Evolutionary conservation across 108 stramenopile species (phyloP).

Genomic region (Asterionellopsis glacialis): DNA sequence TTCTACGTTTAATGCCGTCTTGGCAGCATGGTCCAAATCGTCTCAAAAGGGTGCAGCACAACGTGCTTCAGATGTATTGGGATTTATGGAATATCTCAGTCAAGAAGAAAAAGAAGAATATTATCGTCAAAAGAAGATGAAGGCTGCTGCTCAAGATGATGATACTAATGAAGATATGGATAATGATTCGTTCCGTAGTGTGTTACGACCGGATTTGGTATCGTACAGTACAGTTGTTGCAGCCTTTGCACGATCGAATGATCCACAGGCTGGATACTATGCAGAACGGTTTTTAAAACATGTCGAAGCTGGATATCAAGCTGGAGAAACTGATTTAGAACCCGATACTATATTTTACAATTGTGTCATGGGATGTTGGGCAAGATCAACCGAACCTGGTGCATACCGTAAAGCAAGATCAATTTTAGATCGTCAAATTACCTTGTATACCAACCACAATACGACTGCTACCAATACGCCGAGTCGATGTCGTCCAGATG

Average conservation of each 20-base stretch:
- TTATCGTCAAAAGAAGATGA: too few species aligned
- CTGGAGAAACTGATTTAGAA: slow-evolving; percentile 25
- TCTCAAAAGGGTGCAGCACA: slow-evolving; percentile 18
- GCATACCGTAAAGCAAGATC: slow-evolving; percentile 52
- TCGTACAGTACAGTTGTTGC: slow-evolving; percentile 32
- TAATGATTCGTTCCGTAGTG: too few species aligned
- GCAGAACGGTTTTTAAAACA: slow-evolving; percentile 57
- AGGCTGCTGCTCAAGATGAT: too few species aligned
- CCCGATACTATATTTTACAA: slow-evolving; percentile 74
- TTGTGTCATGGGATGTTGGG: slow-evolving; percentile 67
- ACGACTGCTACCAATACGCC: slow-evolving; percentile 18
- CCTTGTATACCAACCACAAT: not conserved
- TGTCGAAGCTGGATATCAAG: slow-evolving; percentile 27
- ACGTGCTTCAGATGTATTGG: slow-evolving; percentile 41
- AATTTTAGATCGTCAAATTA: slow-evolving; percentile 69
- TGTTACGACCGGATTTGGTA: slow-evolving; percentile 10
- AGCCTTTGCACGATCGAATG: slow-evolving; percentile 28
- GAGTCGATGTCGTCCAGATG: slow-evolving; percentile 60
- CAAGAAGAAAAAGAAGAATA: slow-evolving; percentile 5
- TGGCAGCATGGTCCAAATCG: slow-evolving; percentile 54
- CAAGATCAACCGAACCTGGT: slow-evolving; percentile 38
- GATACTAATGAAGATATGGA: too few species aligned
- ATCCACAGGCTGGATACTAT: slow-evolving; percentile 27
- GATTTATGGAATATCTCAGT: slow-evolving; percentile 49
- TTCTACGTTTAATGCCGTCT: slow-evolving; percentile 55